A percentile compares a stretch with the other conserved stretches of the same genome.
Evolutionary conservation across 306 rosid species (phyloP).

Genomic region (Nissolia schottii): DNA sequence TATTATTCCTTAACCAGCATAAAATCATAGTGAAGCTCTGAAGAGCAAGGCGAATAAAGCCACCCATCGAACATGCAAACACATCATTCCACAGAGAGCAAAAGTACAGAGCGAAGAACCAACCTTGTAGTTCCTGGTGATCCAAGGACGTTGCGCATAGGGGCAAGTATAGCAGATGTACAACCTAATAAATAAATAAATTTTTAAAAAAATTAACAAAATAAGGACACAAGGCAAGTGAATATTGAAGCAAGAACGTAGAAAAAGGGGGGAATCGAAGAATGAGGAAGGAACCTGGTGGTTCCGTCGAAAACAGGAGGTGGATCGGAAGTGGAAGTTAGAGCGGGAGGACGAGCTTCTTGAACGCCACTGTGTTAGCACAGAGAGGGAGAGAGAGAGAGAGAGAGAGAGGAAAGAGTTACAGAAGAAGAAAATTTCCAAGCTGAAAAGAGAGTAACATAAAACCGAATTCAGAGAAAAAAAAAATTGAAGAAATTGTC

Average conservation of each 20-base stretch:
- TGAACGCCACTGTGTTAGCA: slow-evolving; percentile 16
- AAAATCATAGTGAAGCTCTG: too few relatives aligned
- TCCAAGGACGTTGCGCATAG: slow-evolving; percentile 63
- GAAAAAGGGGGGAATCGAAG: not conserved
- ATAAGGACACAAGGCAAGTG: not conserved
- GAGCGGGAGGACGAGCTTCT: slow-evolving; percentile 28
- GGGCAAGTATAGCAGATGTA: slow-evolving; percentile 43
- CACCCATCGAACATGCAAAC: not conserved
- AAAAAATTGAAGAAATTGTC: not conserved
- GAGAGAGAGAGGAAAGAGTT: not conserved
- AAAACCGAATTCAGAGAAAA: not conserved
- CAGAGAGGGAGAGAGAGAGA: too few relatives aligned
- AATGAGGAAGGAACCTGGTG: slow-evolving; percentile 34
- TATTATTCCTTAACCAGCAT: too few relatives aligned
- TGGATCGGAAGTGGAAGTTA: slow-evolving; percentile 45
- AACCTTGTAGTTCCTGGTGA: slow-evolving; percentile 60
- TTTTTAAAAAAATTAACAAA: not conserved
- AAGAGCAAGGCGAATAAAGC: not conserved
- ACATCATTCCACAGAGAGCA: not conserved
- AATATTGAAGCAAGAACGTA: not conserved
- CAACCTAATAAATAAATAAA: slow-evolving; percentile 27
- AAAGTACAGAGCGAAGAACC: not conserved
- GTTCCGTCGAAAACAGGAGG: slow-evolving; percentile 62
- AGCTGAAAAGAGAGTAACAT: not conserved
- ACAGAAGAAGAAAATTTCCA: not conserved